Percentiles rank a stretch among this genome's conserved stretches.
phyloP scores from a whole-genome alignment of 2,329 filamentous ascomycete genomes.

The Pezicula radicicola region DNA sequence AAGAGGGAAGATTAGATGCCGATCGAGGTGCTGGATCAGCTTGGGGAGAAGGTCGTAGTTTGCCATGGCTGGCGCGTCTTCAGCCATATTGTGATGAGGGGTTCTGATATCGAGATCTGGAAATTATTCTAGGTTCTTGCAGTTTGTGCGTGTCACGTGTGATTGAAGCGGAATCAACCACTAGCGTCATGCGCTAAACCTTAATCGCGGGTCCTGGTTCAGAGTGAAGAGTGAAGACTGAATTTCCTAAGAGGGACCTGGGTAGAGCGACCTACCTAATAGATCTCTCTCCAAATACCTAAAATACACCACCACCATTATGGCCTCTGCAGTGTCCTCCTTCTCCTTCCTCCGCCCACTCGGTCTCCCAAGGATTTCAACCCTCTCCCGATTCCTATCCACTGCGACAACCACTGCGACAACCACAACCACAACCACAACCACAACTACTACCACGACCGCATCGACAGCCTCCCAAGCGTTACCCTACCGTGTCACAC shows the following conservation, averaged over 20 bases:
- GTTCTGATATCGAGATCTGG: neutral
- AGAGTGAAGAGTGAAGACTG: too few species aligned
- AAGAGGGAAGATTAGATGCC: constrained; percentile 93
- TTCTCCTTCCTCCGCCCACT: constrained; percentile 30
- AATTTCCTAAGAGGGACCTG: neutral
- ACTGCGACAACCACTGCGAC: constrained; percentile 7
- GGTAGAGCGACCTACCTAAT: neutral
- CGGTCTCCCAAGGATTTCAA: constrained; percentile 23
- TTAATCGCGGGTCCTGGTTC: constrained; percentile 3
- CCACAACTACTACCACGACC: constrained; percentile 1
- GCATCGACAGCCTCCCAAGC: constrained; percentile 10
- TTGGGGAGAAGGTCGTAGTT: constrained; percentile 67
- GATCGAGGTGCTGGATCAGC: constrained; percentile 87
- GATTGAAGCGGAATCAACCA: constrained; percentile 1
- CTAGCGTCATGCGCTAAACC: constrained; percentile 8
- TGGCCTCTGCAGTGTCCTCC: constrained; percentile 16
- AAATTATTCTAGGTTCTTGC: constrained; percentile 6
- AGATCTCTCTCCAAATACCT: neutral
- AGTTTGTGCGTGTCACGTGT: constrained; percentile 17
- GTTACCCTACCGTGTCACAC: constrained; percentile 52
- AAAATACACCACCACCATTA: neutral
- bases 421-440: constrained; percentile 1
- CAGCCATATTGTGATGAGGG: constrained; percentile 13
- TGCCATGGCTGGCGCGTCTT: constrained; percentile 50
- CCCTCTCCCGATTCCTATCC: constrained; percentile 22